Evolutionary conservation across 208 protist genomes (phyloP), one percentile per base, ranked within the genome.

Genomic region (Acanthamoeba castellanii): DNA sequence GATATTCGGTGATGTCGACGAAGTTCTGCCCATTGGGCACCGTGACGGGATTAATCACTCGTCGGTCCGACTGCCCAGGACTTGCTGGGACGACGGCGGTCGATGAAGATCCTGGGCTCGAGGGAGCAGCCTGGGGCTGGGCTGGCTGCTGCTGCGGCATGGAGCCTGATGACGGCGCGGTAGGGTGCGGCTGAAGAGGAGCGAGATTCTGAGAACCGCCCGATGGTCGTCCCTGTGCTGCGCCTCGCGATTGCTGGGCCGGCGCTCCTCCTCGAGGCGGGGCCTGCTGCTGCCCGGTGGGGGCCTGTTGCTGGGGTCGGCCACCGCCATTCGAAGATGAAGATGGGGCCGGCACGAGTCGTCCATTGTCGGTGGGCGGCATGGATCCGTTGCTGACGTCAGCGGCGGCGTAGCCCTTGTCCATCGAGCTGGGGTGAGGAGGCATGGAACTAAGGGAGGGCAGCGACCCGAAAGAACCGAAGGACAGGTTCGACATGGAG

Each of bases 1-100:
- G 82, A 68, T 95, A 96, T 32, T 96, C 95, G 1, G 96, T 96
- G 88, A 97, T 97, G 70, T 97, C 96, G 20, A 97, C 95, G 45
- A 96, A 97, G 42, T 92, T 84, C 95, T 89, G 93, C 18, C 82
- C 72, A 6, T 85, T 93, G 42, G 91, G 78, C 30, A 94, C 91
- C 16, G 91, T 94, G 0, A 92, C 87, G 27, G 87, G 87, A 76
- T 92, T 92, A 61, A 92, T 92, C n/a, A 92, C 64, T 16, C 87
- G 57, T 50, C 87, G 87, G 42, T 92, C 64, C 25, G 55, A 76
- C 50, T 88, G 81, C 27, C 50, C 50, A 45, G 81, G 81, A 50
- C 81, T 88, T 3, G 81, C 81, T 14, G 81, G 81, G 6, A 88
- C 81, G 27, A 88, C 81, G 27, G 81, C 81, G 7, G 55, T 57